Evolutionary conservation across 257 asterid species (phyloP).

Genomic region (Fraxinus anomala): DNA sequence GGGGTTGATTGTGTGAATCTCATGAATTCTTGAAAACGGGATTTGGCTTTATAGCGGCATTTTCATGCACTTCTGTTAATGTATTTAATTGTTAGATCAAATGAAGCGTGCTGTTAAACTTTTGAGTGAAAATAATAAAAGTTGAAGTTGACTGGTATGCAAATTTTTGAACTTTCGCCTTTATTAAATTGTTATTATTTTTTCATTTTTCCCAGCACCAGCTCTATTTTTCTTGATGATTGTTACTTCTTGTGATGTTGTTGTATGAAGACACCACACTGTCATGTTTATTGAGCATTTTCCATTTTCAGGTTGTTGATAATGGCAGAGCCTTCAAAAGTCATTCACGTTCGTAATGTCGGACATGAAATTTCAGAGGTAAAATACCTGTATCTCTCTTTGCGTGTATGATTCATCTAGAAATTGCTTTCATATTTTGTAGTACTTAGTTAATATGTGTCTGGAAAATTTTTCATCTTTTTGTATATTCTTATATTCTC

Average conservation of each 20-base stretch:
- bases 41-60: conserved; percentile 3
- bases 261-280: neutral
- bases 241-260: neutral
- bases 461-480: conserved; percentile 13
- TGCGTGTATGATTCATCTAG: conserved; percentile 8
- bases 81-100: conserved; percentile 22
- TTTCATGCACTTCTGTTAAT: conserved; percentile 18
- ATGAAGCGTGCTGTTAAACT: neutral
- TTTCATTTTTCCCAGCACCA: neutral
- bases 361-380: conserved; percentile 99
- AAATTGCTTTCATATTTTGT: conserved; percentile 12
- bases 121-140: conserved; percentile 12
- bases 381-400: conserved; percentile 15
- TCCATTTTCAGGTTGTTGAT: conserved; percentile 43
- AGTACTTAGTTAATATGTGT: conserved; percentile 10
- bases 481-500: conserved; percentile 4
- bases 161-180: neutral
- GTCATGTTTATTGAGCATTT: conserved; percentile 6
- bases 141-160: neutral
- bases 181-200: neutral
- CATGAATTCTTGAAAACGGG: neutral
- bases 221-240: neutral
- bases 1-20: neutral
- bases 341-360: conserved; percentile 93
- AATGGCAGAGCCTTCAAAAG: conserved; percentile 95